phyloP scores from a whole-genome alignment of 257 asterid species.

The Solanum infundibuliforme region DNA sequence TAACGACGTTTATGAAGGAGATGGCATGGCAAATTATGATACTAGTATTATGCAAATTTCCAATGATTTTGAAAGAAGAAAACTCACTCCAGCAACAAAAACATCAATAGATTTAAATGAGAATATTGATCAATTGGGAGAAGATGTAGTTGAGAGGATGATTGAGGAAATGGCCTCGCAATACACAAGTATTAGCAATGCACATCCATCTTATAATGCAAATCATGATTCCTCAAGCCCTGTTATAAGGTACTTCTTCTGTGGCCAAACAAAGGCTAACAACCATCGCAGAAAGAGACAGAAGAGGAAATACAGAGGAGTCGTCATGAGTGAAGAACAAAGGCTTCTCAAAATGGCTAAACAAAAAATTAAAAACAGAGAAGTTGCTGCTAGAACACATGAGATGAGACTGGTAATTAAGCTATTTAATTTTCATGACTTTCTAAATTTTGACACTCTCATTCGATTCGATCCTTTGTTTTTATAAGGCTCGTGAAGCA shows the following conservation, averaged over 20 bases:
- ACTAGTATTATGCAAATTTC: background rate
- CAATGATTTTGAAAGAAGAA: background rate
- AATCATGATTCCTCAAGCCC: background rate
- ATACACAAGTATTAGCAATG: background rate
- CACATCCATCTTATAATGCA: background rate
- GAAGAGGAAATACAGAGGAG: constrained; percentile 5
- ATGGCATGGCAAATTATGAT: background rate
- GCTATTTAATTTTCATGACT: background rate
- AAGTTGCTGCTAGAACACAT: constrained; percentile 4
- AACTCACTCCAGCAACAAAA: background rate
- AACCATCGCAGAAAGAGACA: background rate
- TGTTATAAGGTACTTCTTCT: constrained; percentile 1
- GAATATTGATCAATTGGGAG: background rate
- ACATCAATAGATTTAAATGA: background rate
- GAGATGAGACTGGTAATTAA: background rate
- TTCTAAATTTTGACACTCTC: background rate
- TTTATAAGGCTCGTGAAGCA: constrained; percentile 2
- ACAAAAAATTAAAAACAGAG: constrained; percentile 1
- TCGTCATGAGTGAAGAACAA: background rate
- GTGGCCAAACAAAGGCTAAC: background rate
- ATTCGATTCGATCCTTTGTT: background rate
- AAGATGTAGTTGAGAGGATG: background rate
- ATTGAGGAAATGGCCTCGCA: background rate
- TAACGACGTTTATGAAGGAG: background rate
- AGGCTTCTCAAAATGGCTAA: background rate